phyloP scores from a whole-genome alignment of 139 green algal species.

The Micractinium sp. region DNA sequence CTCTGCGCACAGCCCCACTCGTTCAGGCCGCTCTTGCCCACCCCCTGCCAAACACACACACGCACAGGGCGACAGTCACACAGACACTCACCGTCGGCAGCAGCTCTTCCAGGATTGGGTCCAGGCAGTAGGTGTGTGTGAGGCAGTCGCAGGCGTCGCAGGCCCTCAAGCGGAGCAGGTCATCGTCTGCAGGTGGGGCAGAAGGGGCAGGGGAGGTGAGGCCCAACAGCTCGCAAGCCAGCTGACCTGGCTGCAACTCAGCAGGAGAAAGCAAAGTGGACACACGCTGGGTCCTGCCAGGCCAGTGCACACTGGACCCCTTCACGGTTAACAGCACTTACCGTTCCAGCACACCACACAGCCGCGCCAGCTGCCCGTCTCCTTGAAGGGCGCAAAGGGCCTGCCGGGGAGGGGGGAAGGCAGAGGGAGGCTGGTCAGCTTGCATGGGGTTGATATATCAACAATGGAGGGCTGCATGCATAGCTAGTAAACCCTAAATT shows the following conservation, averaged over 20 bases:
- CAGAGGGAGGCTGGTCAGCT: too few species aligned
- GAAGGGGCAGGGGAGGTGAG: background rate
- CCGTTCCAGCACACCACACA: slow-evolving; percentile 67
- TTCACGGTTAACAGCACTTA: background rate
- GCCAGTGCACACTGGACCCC: background rate
- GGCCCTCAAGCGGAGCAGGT: slow-evolving; percentile 61
- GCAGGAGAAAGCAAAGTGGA: too few species aligned
- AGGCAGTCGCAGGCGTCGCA: slow-evolving; percentile 76
- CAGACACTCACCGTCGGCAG: slow-evolving; percentile 34
- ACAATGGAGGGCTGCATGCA: too few species aligned
- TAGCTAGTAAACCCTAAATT: too few species aligned
- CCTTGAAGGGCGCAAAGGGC: slow-evolving; percentile 30
- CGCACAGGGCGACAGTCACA: too few species aligned
- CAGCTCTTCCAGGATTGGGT: slow-evolving; percentile 73
- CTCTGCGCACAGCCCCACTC: background rate
- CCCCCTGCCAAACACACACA: too few species aligned
- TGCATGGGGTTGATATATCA: too few species aligned
- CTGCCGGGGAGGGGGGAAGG: slow-evolving; percentile 24
- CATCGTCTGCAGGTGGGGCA: slow-evolving; percentile 47
- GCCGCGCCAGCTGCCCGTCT: slow-evolving; percentile 15
- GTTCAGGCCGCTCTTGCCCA: too few species aligned
- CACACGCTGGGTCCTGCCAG: too few species aligned
- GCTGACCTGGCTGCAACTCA: too few species aligned
- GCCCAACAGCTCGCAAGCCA: too few species aligned
- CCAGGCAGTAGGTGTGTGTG: slow-evolving; percentile 82